A percentile compares a stretch with the other conserved stretches of the same genome.
Evolutionary conservation across 129 eudicot species (phyloP).

Genomic region (Ambrosia artemisiifolia): DNA sequence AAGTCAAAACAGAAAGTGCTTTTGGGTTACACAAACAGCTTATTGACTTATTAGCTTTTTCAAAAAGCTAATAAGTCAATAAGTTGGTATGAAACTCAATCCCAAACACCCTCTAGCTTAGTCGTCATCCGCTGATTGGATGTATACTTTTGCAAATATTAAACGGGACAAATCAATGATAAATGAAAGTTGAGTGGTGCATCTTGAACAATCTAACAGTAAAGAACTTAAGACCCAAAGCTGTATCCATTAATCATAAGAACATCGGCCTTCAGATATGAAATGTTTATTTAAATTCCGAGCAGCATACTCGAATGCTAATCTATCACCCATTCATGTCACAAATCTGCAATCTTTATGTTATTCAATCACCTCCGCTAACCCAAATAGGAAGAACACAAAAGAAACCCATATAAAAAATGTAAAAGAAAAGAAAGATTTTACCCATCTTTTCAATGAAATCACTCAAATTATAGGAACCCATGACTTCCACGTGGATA

Average conservation of each 20-base stretch:
- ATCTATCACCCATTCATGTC: conserved; percentile 9
- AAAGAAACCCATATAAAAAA: conserved; percentile 12
- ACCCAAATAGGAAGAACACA: conserved; percentile 29
- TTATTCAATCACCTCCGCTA: conserved; percentile 17
- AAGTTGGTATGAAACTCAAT: no score
- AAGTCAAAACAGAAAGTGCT: no score
- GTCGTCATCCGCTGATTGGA: no score
- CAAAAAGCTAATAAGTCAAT: no score
- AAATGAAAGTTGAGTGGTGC: conserved; percentile 15
- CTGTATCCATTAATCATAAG: not conserved
- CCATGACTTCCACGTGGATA: conserved; percentile 22
- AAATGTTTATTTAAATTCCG: conserved; percentile 37
- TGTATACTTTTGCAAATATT: no score
- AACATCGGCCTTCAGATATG: conserved; percentile 28
- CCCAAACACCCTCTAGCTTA: no score
- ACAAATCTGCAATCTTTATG: conserved; percentile 26
- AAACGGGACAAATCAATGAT: not conserved
- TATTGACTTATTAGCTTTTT: no score
- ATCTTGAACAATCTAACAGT: conserved; percentile 1
- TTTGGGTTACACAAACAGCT: no score
- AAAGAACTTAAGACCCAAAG: not conserved
- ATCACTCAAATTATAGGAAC: conserved; percentile 63
- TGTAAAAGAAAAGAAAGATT: conserved; percentile 23
- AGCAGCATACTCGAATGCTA: conserved; percentile 24
- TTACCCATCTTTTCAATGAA: conserved; percentile 52